Conservation (phyloP, 306 rosid genomes). For the Citrullus colocynthis region DNA sequence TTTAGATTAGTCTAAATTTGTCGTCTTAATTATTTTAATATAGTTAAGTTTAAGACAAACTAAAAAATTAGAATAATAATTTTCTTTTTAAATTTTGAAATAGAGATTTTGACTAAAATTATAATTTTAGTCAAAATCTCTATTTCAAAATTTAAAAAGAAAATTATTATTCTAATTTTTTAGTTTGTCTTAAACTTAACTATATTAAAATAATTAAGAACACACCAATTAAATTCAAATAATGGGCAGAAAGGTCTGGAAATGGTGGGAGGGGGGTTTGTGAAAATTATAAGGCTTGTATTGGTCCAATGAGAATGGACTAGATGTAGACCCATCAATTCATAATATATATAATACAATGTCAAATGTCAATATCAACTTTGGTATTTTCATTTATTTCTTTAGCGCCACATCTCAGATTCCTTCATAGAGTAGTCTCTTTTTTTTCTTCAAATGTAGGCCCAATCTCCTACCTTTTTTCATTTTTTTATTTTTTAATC, state of each 20-base stretch:
- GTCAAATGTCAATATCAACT: background rate
- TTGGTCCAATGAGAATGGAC: background rate
- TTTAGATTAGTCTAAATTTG: too few species aligned
- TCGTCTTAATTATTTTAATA: too few species aligned
- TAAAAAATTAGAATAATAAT: too few species aligned
- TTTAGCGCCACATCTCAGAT: background rate
- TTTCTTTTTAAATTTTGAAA: too few species aligned
- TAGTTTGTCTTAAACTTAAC: too few species aligned
- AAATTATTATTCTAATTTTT: too few species aligned
- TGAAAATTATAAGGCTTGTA: background rate
- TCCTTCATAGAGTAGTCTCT: background rate
- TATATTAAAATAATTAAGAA: too few species aligned
- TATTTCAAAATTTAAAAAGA: too few species aligned
- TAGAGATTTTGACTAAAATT: too few species aligned
- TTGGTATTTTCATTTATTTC: background rate
- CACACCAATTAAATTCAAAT: too few species aligned
- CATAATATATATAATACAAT: background rate
- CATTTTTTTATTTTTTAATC: background rate
- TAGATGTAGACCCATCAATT: background rate
- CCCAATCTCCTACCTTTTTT: background rate
- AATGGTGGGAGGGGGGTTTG: background rate
- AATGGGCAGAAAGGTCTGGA: background rate
- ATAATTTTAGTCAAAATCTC: too few species aligned
- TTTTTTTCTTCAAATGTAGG: background rate
- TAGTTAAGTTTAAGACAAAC: too few species aligned